A percentile compares a stretch with the other conserved stretches of the same genome.
phyloP scores from a whole-genome alignment of 163 green algal genomes.

The Volvox carteri region DNA sequence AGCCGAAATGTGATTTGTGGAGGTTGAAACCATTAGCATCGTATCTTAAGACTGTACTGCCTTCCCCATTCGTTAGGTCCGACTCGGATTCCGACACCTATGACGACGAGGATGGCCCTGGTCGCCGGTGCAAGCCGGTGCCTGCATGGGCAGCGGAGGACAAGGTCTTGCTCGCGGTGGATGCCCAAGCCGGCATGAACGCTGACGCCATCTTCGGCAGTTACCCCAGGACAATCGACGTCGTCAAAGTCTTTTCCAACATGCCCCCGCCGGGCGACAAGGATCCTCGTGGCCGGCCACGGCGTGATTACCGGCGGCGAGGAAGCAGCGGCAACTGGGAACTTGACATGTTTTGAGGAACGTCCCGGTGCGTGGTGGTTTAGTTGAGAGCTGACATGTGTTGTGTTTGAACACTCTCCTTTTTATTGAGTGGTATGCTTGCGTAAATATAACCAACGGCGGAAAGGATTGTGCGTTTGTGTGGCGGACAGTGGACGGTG shows the following conservation, averaged over 20 bases:
- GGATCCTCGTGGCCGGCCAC: conserved; percentile 46
- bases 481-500: no score
- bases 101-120: conserved; percentile 60
- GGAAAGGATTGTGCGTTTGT: no score
- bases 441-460: no score
- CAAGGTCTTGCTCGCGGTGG: conserved; percentile 58
- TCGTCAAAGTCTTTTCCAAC: conserved; percentile 82
- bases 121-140: conserved; percentile 63
- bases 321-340: conserved; percentile 88
- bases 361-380: no score
- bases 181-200: conserved; percentile 70
- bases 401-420: no score
- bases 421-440: no score
- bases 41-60: no score
- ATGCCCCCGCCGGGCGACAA: conserved; percentile 24
- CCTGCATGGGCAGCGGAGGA: conserved; percentile 64
- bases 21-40: no score
- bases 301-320: conserved; percentile 73
- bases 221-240: conserved; percentile 82
- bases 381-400: no score
- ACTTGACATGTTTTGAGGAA: conserved; percentile 60
- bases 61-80: not conserved
- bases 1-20: no score
- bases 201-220: conserved; percentile 86
- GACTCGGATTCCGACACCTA: conserved; percentile 60